Percentiles rank a stretch among this genome's conserved stretches.
phyloP scores from a whole-genome alignment of 1,284 basidiomycete genomes.

The Pascua sp. region DNA sequence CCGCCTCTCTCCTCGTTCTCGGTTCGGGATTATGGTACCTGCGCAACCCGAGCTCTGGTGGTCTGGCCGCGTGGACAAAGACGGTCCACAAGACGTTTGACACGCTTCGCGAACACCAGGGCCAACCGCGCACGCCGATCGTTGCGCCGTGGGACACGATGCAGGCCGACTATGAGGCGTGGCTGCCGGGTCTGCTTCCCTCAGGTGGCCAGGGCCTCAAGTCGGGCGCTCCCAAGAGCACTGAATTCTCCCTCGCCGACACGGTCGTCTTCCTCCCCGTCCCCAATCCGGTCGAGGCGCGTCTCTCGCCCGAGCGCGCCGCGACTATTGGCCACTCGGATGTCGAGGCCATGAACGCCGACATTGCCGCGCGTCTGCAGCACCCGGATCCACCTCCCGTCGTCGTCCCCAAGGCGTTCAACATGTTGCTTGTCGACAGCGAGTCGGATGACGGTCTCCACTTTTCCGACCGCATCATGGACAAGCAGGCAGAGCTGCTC shows the following conservation, averaged over 20 bases:
- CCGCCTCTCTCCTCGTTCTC: constrained; percentile 67
- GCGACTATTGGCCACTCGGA: constrained; percentile 67
- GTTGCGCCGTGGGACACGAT: constrained; percentile 44
- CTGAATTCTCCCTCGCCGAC: constrained; percentile 9
- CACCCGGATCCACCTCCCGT: constrained; percentile 51
- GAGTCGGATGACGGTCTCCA: constrained; percentile 80
- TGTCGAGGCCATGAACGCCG: constrained; percentile 83
- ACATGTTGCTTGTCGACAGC: constrained; percentile 65
- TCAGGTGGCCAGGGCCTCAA: neutral
- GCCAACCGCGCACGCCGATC: constrained; percentile 34
- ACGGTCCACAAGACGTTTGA: constrained; percentile 64
- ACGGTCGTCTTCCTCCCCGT: constrained; percentile 65
- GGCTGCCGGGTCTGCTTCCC: constrained; percentile 12
- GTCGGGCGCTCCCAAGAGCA: neutral
- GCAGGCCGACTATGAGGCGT: constrained; percentile 4
- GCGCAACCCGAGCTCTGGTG: constrained; percentile 67
- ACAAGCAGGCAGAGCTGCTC: constrained; percentile 70
- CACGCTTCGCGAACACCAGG: constrained; percentile 50
- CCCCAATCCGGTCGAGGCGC: constrained; percentile 68
- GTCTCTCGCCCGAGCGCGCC: constrained; percentile 62
- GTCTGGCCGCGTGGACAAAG: constrained; percentile 69
- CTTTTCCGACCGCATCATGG: constrained; percentile 63
- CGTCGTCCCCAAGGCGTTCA: constrained; percentile 69
- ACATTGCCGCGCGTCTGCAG: constrained; percentile 66
- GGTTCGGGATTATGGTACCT: constrained; percentile 86